Evolutionary conservation across 2,329 filamentous ascomycete genomes (phyloP).

Genomic region (Neofusicoccum parvum): DNA sequence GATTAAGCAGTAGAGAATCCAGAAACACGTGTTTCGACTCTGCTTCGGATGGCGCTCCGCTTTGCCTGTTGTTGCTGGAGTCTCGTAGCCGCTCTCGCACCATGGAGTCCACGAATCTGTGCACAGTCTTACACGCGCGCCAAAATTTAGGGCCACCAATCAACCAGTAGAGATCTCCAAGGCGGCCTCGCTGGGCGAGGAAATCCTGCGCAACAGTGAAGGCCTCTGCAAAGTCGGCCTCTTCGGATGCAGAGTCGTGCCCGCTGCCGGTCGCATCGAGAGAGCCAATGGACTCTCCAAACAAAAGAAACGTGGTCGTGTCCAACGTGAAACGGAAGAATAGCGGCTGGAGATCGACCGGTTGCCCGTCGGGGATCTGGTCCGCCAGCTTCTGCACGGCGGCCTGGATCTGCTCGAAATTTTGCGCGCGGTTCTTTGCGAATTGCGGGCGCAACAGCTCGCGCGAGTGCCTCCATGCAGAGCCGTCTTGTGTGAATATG

Average conservation of each 20-base stretch:
- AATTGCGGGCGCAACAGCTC: conserved; percentile 2
- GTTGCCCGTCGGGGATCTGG: neutral
- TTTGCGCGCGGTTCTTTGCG: neutral
- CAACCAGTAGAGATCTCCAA: conserved; percentile 45
- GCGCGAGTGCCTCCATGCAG: conserved; percentile 3
- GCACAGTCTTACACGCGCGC: conserved; percentile 29
- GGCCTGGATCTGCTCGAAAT: neutral
- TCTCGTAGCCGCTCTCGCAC: neutral
- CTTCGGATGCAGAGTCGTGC: neutral
- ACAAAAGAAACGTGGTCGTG: conserved; percentile 68
- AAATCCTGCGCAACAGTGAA: conserved; percentile 25
- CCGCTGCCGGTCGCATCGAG: neutral
- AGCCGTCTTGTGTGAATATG: conserved; percentile 20
- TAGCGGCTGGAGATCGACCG: conserved; percentile 61
- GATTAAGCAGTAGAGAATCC: conserved; percentile 49
- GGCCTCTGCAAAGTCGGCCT: conserved; percentile 31
- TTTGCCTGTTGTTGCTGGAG: neutral
- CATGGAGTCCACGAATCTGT: conserved; percentile 48
- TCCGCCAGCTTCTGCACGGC: conserved; percentile 26
- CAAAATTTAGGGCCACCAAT: conserved; percentile 37
- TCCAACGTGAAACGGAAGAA: conserved; percentile 71
- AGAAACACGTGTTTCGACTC: conserved; percentile 50
- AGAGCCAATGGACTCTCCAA: conserved; percentile 53
- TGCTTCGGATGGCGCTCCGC: neutral
- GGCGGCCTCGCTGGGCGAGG: conserved; percentile 34